These are phyloP conservation scores for Acanthamoeba triangularis DNA, from an alignment of 208 protist species.

Conservation along the genomic window DNA sequence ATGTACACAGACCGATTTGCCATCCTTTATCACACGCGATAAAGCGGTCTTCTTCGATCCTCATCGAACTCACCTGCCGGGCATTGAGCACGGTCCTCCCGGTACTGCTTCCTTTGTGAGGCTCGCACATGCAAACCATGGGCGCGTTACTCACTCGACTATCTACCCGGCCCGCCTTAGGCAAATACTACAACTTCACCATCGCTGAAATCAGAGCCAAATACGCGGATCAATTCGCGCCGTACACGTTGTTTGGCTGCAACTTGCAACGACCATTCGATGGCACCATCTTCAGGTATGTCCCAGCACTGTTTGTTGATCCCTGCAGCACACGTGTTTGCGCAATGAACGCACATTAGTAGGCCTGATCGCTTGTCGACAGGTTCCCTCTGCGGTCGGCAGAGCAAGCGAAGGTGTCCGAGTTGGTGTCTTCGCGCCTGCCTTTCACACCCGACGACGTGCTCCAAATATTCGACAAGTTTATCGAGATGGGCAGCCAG, in stretches of 20 bases:
- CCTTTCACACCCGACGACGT: background rate
- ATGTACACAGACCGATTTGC: conserved; percentile 12
- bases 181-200: conserved; percentile 76
- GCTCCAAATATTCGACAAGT: conserved; percentile 35
- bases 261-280: background rate
- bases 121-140: no score
- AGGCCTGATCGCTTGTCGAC: background rate
- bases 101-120: background rate
- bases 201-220: conserved; percentile 31
- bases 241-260: conserved; percentile 57
- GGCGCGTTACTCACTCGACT: no score
- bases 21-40: conserved; percentile 42
- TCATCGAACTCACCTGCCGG: conserved; percentile 62
- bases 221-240: conserved; percentile 51
- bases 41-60: conserved; percentile 72
- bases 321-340: no score
- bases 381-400: conserved; percentile 41
- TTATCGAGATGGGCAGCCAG: conserved; percentile 62
- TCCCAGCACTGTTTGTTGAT: no score
- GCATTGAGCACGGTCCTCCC: conserved; percentile 67
- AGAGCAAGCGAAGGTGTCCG: conserved; percentile 2
- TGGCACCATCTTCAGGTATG: conserved; percentile 45
- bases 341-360: background rate
- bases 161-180: background rate
- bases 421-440: conserved; percentile 16